Evolutionary conservation across 176 grass and related monocot species (phyloP).

Genomic region (Oryza rufipogon): DNA sequence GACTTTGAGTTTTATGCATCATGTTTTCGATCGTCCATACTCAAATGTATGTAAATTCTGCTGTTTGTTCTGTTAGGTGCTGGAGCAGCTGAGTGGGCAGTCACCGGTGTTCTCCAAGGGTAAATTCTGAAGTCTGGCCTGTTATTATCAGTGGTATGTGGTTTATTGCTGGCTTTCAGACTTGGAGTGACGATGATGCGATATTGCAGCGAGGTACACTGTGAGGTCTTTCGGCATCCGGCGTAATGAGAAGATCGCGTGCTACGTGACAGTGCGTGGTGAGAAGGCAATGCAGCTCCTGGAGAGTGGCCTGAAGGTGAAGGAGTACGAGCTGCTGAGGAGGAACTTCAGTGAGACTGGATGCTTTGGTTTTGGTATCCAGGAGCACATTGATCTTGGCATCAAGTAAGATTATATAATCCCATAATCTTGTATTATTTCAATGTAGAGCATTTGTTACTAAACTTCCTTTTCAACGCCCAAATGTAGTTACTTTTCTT

Average conservation of each 20-base stretch:
- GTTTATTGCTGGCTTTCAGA: not conserved
- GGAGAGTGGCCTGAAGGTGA: constrained; percentile 91
- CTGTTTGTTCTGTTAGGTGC: constrained; percentile 51
- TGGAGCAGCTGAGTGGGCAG: constrained; percentile 90
- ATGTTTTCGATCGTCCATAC: not conserved
- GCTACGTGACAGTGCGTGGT: constrained; percentile 76
- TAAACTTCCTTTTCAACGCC: not conserved
- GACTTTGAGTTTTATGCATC: not conserved
- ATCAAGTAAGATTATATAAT: constrained; percentile 67
- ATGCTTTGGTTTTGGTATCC: constrained; percentile 89
- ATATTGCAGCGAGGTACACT: constrained; percentile 64
- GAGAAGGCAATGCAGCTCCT: constrained; percentile 96
- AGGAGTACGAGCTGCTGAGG: constrained; percentile 87
- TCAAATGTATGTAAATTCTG: not conserved
- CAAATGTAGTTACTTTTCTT: not conserved
- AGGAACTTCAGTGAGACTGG: constrained; percentile 91
- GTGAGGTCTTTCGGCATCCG: constrained; percentile 81
- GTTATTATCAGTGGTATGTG: not conserved
- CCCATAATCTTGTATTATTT: not conserved
- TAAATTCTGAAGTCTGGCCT: constrained; percentile 26
- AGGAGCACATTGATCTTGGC: constrained; percentile 91
- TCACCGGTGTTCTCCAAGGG: constrained; percentile 89
- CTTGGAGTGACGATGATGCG: not conserved
- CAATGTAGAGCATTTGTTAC: not conserved
- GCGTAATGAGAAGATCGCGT: constrained; percentile 91